Percentiles rank a stretch among this genome's conserved stretches.
Conservation (phyloP, 345 rosid genomes). For the Euphorbia tirucalli region DNA sequence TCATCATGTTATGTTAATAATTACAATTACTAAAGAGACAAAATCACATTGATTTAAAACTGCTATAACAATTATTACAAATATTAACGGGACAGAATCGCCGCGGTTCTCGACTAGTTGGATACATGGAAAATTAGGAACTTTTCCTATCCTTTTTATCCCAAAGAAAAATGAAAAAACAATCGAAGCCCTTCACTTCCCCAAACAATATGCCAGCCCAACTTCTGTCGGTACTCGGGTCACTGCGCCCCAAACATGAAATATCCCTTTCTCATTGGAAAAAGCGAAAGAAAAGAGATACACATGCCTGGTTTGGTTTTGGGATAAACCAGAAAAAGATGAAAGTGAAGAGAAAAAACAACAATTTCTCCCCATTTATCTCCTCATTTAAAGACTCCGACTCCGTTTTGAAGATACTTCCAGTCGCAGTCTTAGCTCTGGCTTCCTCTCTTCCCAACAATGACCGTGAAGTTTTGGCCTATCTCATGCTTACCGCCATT, state of each 20-base stretch:
- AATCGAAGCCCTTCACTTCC: not conserved
- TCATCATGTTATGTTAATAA: too few species aligned
- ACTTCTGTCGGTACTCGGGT: not conserved
- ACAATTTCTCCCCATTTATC: conserved; percentile 17
- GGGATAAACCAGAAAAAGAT: conserved; percentile 12
- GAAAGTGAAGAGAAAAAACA: conserved; percentile 27
- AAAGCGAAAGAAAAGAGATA: too few species aligned
- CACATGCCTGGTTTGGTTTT: too few species aligned
- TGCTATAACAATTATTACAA: too few species aligned
- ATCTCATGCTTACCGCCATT: conserved; percentile 21
- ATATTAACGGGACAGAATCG: too few species aligned
- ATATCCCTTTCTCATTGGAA: not conserved
- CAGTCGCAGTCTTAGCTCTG: conserved; percentile 27
- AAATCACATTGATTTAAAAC: too few species aligned
- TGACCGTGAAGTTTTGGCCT: conserved; percentile 39
- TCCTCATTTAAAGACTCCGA: conserved; percentile 21
- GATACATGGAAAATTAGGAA: too few species aligned
- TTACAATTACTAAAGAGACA: too few species aligned
- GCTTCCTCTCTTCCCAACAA: conserved; percentile 24
- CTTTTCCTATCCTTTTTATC: too few species aligned
- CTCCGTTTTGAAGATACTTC: conserved; percentile 31
- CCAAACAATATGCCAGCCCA: not conserved
- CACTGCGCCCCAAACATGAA: too few species aligned
- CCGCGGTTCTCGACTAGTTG: too few species aligned
- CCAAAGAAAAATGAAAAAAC: too few species aligned